These are phyloP conservation scores for Aspergillus thermomutatus DNA, from an alignment of 2,329 filamentous ascomycete genomes.

Conservation along the genomic window DNA sequence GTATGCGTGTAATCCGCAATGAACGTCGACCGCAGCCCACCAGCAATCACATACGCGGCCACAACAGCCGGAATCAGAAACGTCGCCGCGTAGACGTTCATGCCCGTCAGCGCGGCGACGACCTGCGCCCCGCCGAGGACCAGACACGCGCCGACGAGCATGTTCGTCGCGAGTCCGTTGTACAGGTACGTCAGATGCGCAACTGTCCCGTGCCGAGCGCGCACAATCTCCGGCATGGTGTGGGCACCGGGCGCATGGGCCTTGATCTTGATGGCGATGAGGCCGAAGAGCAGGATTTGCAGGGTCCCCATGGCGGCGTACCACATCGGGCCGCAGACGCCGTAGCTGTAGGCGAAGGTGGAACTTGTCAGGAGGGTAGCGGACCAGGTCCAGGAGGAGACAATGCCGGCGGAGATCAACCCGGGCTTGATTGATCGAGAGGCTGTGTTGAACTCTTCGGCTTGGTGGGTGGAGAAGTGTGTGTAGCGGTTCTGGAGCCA, in stretches of 20 bases:
- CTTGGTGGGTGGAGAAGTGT: constrained; percentile 30
- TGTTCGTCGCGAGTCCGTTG: constrained; percentile 40
- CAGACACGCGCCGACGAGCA: constrained; percentile 40
- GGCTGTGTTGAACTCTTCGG: constrained; percentile 50
- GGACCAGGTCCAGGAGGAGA: constrained; percentile 50
- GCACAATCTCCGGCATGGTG: constrained; percentile 44
- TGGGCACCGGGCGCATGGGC: constrained; percentile 39
- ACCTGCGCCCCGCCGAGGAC: constrained; percentile 40
- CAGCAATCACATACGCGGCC: constrained; percentile 39
- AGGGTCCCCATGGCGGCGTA: constrained; percentile 40
- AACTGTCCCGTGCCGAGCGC: constrained; percentile 34
- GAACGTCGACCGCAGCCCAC: constrained; percentile 41
- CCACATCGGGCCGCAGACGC: constrained; percentile 43
- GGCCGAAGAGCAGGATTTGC: constrained; percentile 41
- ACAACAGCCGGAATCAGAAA: constrained; percentile 42
- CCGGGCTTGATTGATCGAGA: constrained; percentile 37
- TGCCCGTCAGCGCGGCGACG: constrained; percentile 39
- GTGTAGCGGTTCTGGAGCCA: constrained; percentile 43
- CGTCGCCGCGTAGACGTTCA: constrained; percentile 42
- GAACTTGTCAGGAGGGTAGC: constrained; percentile 44
- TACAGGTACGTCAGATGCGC: constrained; percentile 41
- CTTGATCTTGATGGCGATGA: constrained; percentile 45
- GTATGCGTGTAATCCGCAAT: constrained; percentile 44
- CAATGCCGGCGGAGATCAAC: constrained; percentile 47
- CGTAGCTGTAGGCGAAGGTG: constrained; percentile 43